Conservation (phyloP, 345 rosid genomes). For the Dovyalis caffra region DNA sequence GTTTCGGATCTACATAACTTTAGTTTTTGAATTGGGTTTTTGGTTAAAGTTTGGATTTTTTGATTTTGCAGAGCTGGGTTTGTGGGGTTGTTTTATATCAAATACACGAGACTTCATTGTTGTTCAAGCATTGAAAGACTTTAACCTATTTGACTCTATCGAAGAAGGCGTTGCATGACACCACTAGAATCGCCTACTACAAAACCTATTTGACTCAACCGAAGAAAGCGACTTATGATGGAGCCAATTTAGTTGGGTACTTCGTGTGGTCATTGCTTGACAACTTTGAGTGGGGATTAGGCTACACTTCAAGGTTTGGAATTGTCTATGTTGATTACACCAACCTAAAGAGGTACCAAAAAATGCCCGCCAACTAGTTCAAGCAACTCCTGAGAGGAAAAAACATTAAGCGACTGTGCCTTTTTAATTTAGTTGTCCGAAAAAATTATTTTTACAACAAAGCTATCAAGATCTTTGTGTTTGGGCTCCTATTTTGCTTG, state of each 20-base stretch:
- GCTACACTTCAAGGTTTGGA: constrained; percentile 94
- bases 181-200: constrained; percentile 72
- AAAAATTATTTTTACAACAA: background rate
- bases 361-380: constrained; percentile 95
- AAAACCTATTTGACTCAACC: constrained; percentile 67
- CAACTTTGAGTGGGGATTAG: constrained; percentile 90
- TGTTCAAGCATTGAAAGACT: too few relatives aligned
- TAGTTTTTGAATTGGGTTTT: too few relatives aligned
- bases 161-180: constrained; percentile 83
- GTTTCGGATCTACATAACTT: too few relatives aligned
- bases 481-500: background rate
- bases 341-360: constrained; percentile 76
- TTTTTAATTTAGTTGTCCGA: background rate
- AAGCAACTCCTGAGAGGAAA: constrained; percentile 48
- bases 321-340: constrained; percentile 78
- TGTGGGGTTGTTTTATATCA: too few relatives aligned
- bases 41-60: too few relatives aligned
- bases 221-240: constrained; percentile 77
- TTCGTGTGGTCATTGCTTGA: constrained; percentile 97
- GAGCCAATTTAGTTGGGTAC: constrained; percentile 82
- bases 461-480: background rate
- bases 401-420: constrained; percentile 2
- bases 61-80: too few relatives aligned
- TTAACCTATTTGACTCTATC: too few relatives aligned
- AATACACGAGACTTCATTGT: too few relatives aligned